Conservation (phyloP, 1,284 basidiomycete species). For the Mycena sp. region DNA sequence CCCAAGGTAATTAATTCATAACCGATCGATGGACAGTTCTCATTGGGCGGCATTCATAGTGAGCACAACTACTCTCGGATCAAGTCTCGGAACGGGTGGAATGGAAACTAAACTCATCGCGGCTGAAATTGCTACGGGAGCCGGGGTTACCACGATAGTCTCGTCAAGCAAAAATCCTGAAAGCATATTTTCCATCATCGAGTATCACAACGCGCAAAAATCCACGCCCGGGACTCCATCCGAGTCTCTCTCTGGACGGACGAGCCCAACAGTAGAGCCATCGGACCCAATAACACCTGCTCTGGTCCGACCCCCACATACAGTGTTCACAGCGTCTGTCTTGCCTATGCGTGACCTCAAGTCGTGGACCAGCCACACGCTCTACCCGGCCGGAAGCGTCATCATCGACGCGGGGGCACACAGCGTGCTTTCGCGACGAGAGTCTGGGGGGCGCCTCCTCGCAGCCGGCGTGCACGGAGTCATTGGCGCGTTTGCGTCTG, state of each 20-base stretch:
- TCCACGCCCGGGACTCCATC: constrained; percentile 36
- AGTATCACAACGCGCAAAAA: constrained; percentile 65
- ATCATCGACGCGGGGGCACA: constrained; percentile 93
- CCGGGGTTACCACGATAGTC: constrained; percentile 95
- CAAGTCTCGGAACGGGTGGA: constrained; percentile 94
- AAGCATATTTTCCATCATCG: constrained; percentile 85
- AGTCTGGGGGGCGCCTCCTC: constrained; percentile 91
- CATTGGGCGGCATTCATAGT: constrained; percentile 62
- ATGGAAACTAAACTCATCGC: constrained; percentile 99
- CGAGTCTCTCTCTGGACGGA: constrained; percentile 45
- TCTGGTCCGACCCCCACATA: constrained; percentile 77
- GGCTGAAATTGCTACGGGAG: constrained; percentile 95
- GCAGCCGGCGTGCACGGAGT: constrained; percentile 92
- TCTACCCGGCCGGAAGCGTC: constrained; percentile 88
- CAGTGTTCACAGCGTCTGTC: constrained; percentile 83
- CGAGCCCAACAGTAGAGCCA: constrained; percentile 44
- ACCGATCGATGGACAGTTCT: background rate
- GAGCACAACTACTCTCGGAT: constrained; percentile 91
- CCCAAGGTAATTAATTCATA: constrained; percentile 65
- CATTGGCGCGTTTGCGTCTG: constrained; percentile 90
- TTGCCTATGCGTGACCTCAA: constrained; percentile 90
- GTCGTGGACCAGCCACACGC: constrained; percentile 94
- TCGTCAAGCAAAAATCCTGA: constrained; percentile 84
- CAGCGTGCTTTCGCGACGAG: constrained; percentile 81
- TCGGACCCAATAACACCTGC: constrained; percentile 24